These are phyloP conservation scores for Acer campestre DNA, from an alignment of 345 rosid species.

Conservation along the genomic window DNA sequence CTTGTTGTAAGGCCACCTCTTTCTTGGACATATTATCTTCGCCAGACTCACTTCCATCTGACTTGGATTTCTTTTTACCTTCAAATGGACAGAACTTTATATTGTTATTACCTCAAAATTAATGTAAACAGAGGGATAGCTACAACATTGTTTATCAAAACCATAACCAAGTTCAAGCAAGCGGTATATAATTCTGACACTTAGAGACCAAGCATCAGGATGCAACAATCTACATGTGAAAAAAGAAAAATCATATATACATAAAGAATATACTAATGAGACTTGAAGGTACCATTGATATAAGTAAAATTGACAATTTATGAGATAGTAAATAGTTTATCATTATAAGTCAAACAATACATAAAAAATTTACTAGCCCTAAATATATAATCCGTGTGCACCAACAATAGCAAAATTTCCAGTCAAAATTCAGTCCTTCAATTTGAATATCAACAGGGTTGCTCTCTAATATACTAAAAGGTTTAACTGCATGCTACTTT, in stretches of 20 bases:
- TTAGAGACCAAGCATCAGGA: neutral
- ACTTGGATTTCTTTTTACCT: constrained; percentile 74
- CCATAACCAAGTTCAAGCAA: neutral
- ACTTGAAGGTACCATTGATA: neutral
- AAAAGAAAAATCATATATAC: neutral
- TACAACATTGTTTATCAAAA: neutral
- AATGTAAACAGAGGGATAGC: neutral
- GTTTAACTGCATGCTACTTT: neutral
- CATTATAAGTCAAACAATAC: neutral
- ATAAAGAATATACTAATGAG: neutral
- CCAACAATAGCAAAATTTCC: neutral
- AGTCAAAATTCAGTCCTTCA: neutral
- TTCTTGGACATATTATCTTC: constrained; percentile 82
- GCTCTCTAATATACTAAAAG: neutral
- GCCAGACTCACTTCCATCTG: constrained; percentile 68
- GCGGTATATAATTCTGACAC: neutral
- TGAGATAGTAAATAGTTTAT: neutral
- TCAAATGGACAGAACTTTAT: constrained; percentile 20
- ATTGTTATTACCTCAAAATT: constrained; percentile 7
- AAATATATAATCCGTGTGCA: neutral
- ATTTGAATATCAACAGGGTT: neutral
- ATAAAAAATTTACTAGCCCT: neutral
- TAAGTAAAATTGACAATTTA: neutral
- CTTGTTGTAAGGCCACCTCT: constrained; percentile 84
- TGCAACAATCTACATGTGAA: neutral